Evolutionary conservation across 2,329 filamentous ascomycete genomes (phyloP).

Genomic region (Botrytis galanthina): DNA sequence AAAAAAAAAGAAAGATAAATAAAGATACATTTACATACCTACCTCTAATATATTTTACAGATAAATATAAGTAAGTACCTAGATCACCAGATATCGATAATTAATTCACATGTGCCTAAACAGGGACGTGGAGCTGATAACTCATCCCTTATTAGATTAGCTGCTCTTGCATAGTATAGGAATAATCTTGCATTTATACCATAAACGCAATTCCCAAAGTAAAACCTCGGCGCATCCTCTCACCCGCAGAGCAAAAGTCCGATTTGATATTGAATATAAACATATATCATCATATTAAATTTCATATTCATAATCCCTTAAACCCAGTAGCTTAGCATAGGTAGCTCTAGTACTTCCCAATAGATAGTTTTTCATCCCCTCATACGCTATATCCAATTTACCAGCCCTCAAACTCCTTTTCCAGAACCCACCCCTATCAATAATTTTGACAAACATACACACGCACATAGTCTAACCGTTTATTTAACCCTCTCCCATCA

Average conservation of each 20-base stretch:
- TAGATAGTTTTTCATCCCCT: neutral
- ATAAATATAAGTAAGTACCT: no score
- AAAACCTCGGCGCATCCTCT: neutral
- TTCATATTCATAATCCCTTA: neutral
- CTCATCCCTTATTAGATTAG: neutral
- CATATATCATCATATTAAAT: neutral
- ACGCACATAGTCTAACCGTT: neutral
- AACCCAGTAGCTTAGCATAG: neutral
- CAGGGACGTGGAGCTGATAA: no score
- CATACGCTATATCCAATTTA: neutral
- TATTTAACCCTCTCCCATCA: neutral
- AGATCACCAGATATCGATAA: no score
- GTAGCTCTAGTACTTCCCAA: neutral
- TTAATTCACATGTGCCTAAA: no score
- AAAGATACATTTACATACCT: no score
- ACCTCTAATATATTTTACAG: no score
- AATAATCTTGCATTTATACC: no score
- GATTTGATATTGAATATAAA: neutral
- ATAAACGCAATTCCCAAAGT: neutral
- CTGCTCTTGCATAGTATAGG: neutral
- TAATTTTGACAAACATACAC: neutral
- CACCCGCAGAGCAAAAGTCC: neutral
- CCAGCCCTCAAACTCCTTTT: neutral
- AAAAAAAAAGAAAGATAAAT: no score
- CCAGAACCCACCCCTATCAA: neutral